Base-by-base conservation (phyloP, 2,329 filamentous ascomycete species). In the Remersonia thermophila region DNA sequence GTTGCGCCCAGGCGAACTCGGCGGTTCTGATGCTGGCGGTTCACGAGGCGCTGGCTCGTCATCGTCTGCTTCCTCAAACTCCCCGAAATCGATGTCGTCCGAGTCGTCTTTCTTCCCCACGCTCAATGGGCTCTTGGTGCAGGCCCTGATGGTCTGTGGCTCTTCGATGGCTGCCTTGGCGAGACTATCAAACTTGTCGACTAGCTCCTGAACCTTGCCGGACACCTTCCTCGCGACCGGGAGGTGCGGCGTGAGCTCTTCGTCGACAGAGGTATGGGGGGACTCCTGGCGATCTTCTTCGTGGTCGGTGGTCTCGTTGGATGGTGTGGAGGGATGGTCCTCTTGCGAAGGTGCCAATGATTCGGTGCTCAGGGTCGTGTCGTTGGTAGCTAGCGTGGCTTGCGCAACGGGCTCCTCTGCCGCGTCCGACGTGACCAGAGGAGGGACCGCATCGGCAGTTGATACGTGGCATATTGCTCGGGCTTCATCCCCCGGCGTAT, bases 171-270 rank as follows among this genome's bases (percentile, higher is more conserved):
- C 37, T 11, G 50, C 42, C 38, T 51, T 53, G 16, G 53, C 47
- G 14, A 71, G 56, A 3, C 60, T 63, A 40, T 75, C 67, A 33
- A 61, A 70, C 55, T 66, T 61, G 15, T 60, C 60, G 23, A 71
- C 68, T 16, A 72, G 52, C 32, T 65, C 62, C 36, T 67, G 65
- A 2, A 72, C 66, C 42, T 66, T 71, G 4, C 50, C 47, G 7
- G 63, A 65, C 0, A 48, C 45, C 35, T 62, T 57, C 30, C 54
- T 45, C 12, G 40, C 36, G 1, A 43, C 39, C 3, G 42, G 48
- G 14, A 50, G 44, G 2, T 49, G 51, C 14, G 40, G 39, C 11
- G 45, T 53, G 2, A 51, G 47, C 12, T 61, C 62, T 32, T 65
- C 63, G 34, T 66, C 63, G 36, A 63, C 54, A 0, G 63, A 64